Percentiles rank a stretch among this genome's conserved stretches.
These are phyloP conservation scores for Coprinopsis sp. DNA, from an alignment of 768 basidiomycete species.

Conservation along the genomic window DNA sequence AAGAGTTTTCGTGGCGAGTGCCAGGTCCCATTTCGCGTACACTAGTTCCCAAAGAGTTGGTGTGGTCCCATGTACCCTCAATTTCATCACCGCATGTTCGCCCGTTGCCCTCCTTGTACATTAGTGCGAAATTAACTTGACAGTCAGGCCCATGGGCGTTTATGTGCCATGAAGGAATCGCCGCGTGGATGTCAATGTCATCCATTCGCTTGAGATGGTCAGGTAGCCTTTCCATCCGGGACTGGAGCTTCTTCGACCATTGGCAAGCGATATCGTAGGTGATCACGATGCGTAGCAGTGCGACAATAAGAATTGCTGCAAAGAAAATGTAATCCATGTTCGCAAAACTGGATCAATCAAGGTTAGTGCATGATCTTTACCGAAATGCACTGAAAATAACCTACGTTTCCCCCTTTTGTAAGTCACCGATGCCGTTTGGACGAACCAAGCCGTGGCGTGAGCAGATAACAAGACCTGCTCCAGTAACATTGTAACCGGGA, in stretches of 20 bases:
- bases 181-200: slow-evolving; percentile 2
- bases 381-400: slow-evolving; percentile 6
- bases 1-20: slow-evolving; percentile 19
- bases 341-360: slow-evolving; percentile 23
- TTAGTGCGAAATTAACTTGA: slow-evolving; percentile 20
- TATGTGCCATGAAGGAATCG: slow-evolving; percentile 25
- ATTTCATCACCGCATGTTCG: slow-evolving; percentile 32
- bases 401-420: slow-evolving; percentile 29
- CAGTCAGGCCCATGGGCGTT: slow-evolving; percentile 21
- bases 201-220: slow-evolving; percentile 2
- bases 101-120: slow-evolving; percentile 18
- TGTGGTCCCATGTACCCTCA: slow-evolving; percentile 26
- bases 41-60: slow-evolving; percentile 22
- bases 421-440: slow-evolving; percentile 23
- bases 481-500: slow-evolving; percentile 21
- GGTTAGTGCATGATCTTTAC: slow-evolving; percentile 4
- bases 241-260: slow-evolving; percentile 21
- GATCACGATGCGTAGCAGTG: slow-evolving; percentile 14
- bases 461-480: slow-evolving; percentile 21
- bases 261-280: slow-evolving; percentile 33
- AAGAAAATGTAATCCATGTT: slow-evolving; percentile 35
- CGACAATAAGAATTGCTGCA: slow-evolving; percentile 11
- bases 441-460: slow-evolving; percentile 20
- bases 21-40: slow-evolving; percentile 35
- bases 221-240: slow-evolving; percentile 11